A percentile compares a stretch with the other conserved stretches of the same genome.
phyloP scores from a whole-genome alignment of 306 rosid species.

The Lathyrus sativus region DNA sequence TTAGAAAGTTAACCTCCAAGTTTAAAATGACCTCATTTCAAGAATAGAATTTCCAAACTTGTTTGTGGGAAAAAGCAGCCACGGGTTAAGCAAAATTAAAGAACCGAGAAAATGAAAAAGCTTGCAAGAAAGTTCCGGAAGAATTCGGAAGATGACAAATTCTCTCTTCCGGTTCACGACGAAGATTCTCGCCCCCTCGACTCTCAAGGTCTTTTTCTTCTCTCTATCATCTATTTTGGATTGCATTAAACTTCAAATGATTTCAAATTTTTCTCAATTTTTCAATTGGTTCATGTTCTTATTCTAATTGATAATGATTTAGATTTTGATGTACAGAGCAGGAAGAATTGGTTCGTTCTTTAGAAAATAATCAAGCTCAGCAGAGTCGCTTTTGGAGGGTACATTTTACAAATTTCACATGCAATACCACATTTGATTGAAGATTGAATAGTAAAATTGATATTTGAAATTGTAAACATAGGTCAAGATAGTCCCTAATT shows the following conservation, averaged over 20 bases:
- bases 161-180: conserved; percentile 71
- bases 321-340: conserved; percentile 58
- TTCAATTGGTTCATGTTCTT: conserved; percentile 25
- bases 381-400: conserved; percentile 92
- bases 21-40: too few species aligned
- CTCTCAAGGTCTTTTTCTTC: conserved; percentile 49
- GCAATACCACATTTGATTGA: not conserved
- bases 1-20: too few species aligned
- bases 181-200: conserved; percentile 72
- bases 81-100: too few species aligned
- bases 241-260: not conserved
- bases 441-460: not conserved
- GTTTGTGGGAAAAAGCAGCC: too few species aligned
- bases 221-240: not conserved
- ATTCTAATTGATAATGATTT: conserved; percentile 1
- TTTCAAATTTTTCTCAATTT: not conserved
- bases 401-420: not conserved
- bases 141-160: conserved; percentile 41
- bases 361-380: conserved; percentile 63
- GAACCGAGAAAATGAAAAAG: conserved; percentile 51
- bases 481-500: not conserved
- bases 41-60: too few species aligned
- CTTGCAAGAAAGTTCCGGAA: conserved; percentile 58
- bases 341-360: conserved; percentile 72
- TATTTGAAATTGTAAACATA: not conserved